Conservation (phyloP, 257 asterid genomes). For the Solanum tarapatanum region DNA sequence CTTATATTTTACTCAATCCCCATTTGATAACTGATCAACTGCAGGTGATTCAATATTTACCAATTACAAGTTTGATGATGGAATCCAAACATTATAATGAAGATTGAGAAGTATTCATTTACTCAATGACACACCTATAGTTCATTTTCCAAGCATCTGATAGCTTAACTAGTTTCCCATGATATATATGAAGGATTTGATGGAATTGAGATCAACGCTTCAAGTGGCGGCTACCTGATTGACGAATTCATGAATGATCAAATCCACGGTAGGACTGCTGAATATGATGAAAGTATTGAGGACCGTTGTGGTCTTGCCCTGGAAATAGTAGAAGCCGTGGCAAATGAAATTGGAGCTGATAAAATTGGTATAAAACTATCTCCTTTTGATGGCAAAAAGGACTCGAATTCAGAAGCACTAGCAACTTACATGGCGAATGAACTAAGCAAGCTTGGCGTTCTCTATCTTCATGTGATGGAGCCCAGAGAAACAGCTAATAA, state of each 20-base stretch:
- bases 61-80: neutral
- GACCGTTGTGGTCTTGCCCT: constrained; percentile 59
- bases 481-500: constrained; percentile 16
- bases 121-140: neutral
- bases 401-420: constrained; percentile 43
- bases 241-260: constrained; percentile 81
- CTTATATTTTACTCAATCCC: neutral
- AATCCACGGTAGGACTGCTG: constrained; percentile 42
- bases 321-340: constrained; percentile 54
- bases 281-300: constrained; percentile 44
- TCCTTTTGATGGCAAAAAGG: constrained; percentile 43
- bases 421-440: constrained; percentile 34
- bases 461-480: constrained; percentile 36
- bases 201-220: constrained; percentile 84
- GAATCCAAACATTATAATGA: neutral
- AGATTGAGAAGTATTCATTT: neutral
- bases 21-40: neutral
- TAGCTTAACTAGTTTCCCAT: neutral
- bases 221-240: constrained; percentile 76
- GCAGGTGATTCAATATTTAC: neutral
- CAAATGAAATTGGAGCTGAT: constrained; percentile 56
- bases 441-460: constrained; percentile 16
- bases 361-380: constrained; percentile 70
- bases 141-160: neutral
- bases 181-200: constrained; percentile 49